Percentiles rank a stretch among this genome's conserved stretches.
These are phyloP conservation scores for Apiospora marii DNA, from an alignment of 2,329 filamentous ascomycete genomes.

Conservation along the genomic window DNA sequence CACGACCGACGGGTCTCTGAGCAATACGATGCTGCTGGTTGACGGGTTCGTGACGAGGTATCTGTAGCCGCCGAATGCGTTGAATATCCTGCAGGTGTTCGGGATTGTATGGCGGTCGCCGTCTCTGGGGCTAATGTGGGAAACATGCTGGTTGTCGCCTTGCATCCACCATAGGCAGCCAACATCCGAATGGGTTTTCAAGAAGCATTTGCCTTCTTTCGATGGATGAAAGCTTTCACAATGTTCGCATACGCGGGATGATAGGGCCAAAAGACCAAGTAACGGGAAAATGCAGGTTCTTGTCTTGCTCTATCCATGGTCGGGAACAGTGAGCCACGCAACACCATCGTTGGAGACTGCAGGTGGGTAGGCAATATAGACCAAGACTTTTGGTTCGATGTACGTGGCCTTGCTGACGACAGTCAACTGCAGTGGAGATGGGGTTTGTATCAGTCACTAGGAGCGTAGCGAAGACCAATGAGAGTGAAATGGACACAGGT, in stretches of 20 bases:
- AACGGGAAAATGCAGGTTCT: not conserved
- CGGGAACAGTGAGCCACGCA: not conserved
- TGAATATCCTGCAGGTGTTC: constrained; percentile 7
- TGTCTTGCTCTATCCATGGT: not conserved
- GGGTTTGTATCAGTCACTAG: too few species aligned
- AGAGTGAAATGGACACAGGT: too few species aligned
- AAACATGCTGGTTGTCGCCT: not conserved
- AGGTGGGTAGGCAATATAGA: too few species aligned
- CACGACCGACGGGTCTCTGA: constrained; percentile 5
- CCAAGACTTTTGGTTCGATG: too few species aligned
- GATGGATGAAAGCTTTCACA: not conserved
- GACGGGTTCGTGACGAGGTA: constrained; percentile 12
- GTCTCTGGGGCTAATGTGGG: not conserved
- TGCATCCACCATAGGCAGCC: not conserved
- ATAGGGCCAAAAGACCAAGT: not conserved
- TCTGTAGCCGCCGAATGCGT: constrained; percentile 21
- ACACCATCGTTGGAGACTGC: not conserved
- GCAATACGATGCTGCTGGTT: not conserved
- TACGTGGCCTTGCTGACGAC: too few species aligned
- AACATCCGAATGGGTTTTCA: not conserved
- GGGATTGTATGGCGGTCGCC: not conserved
- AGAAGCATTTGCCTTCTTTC: not conserved
- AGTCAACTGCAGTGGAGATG: too few species aligned
- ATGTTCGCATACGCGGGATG: not conserved
- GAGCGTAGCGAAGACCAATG: too few species aligned